A percentile compares a stretch with the other conserved stretches of the same genome.
phyloP scores from a whole-genome alignment of 202 grass and related monocot genomes.

The Musa balbisiana region DNA sequence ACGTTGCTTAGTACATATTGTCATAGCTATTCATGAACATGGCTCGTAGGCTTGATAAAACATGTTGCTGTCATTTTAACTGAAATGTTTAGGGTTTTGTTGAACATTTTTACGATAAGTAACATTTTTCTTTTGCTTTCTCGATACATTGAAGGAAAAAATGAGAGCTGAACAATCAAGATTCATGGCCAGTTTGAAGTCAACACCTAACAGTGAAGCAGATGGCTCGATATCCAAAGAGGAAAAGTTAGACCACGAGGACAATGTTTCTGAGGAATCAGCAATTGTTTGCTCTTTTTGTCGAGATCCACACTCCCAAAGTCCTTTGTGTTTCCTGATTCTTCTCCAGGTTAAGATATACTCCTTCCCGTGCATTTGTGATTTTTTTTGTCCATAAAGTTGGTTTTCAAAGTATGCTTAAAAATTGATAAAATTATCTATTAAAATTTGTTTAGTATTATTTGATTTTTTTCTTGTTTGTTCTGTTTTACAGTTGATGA shows the following conservation, averaged over 20 bases:
- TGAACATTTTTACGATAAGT: constrained; percentile 3
- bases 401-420: neutral
- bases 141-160: constrained; percentile 52
- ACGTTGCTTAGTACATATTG: too few relatives aligned
- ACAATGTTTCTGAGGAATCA: constrained; percentile 37
- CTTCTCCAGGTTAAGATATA: constrained; percentile 76
- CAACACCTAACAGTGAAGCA: constrained; percentile 35
- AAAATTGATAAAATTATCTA: neutral
- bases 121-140: constrained; percentile 12
- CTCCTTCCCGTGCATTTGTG: neutral
- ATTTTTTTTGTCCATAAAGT: neutral
- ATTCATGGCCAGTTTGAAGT: constrained; percentile 71
- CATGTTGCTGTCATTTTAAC: constrained; percentile 3
- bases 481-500: neutral
- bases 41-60: too few relatives aligned
- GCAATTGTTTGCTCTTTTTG: constrained; percentile 78
- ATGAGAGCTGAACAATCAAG: constrained; percentile 94
- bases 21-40: too few relatives aligned
- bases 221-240: constrained; percentile 47
- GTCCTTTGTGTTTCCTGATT: constrained; percentile 88
- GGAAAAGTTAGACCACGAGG: constrained; percentile 38
- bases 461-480: constrained; percentile 10
- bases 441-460: constrained; percentile 19
- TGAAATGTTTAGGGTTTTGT: neutral
- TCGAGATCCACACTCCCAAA: constrained; percentile 78